These are phyloP conservation scores for Taphrina deformans DNA, from an alignment of 1,139 yeast species.

Conservation along the genomic window DNA sequence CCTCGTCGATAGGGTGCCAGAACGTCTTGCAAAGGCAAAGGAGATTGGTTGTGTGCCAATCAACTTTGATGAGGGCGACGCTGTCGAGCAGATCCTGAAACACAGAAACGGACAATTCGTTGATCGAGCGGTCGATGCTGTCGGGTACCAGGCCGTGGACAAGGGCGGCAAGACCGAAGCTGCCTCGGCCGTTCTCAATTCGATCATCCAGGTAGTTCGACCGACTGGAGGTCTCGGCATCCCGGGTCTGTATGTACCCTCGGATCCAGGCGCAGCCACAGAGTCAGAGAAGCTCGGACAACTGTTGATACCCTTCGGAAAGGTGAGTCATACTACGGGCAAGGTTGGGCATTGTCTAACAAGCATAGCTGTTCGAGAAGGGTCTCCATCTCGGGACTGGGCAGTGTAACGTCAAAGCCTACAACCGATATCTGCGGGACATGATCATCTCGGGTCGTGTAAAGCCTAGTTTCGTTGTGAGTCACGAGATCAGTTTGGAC, in stretches of 20 bases:
- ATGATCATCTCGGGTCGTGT: slow-evolving; percentile 19
- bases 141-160: slow-evolving; percentile 18
- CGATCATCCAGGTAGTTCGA: slow-evolving; percentile 17
- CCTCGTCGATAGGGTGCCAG: slow-evolving; percentile 17
- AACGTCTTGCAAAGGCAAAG: slow-evolving; percentile 18
- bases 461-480: slow-evolving; percentile 24
- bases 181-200: slow-evolving; percentile 14
- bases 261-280: slow-evolving; percentile 26
- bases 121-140: slow-evolving; percentile 23
- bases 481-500: slow-evolving; percentile 8
- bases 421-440: slow-evolving; percentile 22
- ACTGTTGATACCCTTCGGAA: slow-evolving; percentile 22
- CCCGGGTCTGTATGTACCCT: slow-evolving; percentile 20
- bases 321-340: not conserved
- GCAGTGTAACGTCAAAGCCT: slow-evolving; percentile 21
- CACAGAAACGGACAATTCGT: not conserved
- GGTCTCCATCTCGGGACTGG: slow-evolving; percentile 24
- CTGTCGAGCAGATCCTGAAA: slow-evolving; percentile 14
- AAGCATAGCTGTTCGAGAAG: slow-evolving; percentile 8
- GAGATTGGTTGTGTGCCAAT: slow-evolving; percentile 27
- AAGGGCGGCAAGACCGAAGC: slow-evolving; percentile 18
- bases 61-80: slow-evolving; percentile 22
- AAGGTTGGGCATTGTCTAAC: not conserved
- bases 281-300: not conserved
- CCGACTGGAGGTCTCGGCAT: slow-evolving; percentile 13